Conservation (phyloP, 108 stramenopile genomes). For the Skeletonema grethae region DNA sequence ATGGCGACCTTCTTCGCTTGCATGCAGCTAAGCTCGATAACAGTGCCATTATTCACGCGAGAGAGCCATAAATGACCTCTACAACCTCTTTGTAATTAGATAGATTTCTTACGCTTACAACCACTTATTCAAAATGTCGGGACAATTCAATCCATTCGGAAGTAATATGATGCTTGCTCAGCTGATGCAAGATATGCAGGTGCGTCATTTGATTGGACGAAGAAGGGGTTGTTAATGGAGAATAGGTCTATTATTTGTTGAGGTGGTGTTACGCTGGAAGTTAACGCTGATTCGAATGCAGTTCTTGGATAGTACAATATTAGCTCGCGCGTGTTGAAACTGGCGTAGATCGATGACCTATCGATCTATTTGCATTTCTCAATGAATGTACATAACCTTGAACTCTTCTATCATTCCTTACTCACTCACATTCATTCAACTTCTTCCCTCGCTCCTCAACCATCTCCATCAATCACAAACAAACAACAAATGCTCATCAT, state of each 20-base stretch:
- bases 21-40: too few relatives aligned
- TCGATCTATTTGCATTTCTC: neutral
- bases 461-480: neutral
- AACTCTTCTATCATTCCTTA: too few relatives aligned
- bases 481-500: neutral
- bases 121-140: neutral
- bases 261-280: too few relatives aligned
- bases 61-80: too few relatives aligned
- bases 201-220: conserved; percentile 22
- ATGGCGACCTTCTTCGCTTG: neutral
- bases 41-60: too few relatives aligned
- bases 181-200: conserved; percentile 88
- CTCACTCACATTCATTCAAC: neutral
- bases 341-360: neutral
- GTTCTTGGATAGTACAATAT: too few relatives aligned
- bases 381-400: neutral
- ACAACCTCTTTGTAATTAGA: neutral
- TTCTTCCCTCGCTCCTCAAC: neutral
- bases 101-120: neutral
- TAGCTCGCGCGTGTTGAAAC: neutral
- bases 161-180: conserved; percentile 85
- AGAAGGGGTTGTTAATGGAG: neutral
- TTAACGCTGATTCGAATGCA: too few relatives aligned
- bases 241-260: neutral
- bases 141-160: conserved; percentile 24